Evolutionary conservation across 225 moss, liverwort and hornwort species (phyloP).

Genomic region (Neckera pumila): DNA sequence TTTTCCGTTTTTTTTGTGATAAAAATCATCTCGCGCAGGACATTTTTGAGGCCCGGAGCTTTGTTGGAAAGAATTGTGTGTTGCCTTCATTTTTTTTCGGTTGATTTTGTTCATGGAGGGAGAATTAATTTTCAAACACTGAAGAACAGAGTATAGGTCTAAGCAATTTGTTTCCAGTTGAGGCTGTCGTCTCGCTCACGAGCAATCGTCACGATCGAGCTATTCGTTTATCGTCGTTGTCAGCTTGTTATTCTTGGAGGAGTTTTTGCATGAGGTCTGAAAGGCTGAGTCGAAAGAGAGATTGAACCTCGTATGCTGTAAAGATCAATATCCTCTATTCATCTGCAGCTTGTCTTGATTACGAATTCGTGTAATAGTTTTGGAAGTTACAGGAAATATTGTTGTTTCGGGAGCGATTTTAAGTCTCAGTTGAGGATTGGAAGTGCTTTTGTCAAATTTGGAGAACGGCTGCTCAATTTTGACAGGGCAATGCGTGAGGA

Average conservation of each 20-base stretch:
- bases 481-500: background rate
- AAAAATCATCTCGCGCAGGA: background rate
- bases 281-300: background rate
- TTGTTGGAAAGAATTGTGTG: background rate
- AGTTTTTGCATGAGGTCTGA: background rate
- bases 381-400: background rate
- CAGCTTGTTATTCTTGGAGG: conserved; percentile 3
- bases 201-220: background rate
- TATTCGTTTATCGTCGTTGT: background rate
- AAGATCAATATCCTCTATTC: background rate
- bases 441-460: background rate
- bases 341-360: background rate
- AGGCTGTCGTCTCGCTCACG: background rate
- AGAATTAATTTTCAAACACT: background rate
- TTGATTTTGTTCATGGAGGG: background rate
- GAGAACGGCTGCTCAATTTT: background rate
- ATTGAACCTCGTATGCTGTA: background rate
- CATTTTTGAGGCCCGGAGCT: background rate
- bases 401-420: background rate
- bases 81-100: background rate
- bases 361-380: background rate
- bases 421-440: background rate
- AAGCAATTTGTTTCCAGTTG: background rate
- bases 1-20: background rate
- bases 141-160: background rate